These are phyloP conservation scores for Saturnispora diversa DNA, from an alignment of 805 yeast species.

Conservation along the genomic window DNA sequence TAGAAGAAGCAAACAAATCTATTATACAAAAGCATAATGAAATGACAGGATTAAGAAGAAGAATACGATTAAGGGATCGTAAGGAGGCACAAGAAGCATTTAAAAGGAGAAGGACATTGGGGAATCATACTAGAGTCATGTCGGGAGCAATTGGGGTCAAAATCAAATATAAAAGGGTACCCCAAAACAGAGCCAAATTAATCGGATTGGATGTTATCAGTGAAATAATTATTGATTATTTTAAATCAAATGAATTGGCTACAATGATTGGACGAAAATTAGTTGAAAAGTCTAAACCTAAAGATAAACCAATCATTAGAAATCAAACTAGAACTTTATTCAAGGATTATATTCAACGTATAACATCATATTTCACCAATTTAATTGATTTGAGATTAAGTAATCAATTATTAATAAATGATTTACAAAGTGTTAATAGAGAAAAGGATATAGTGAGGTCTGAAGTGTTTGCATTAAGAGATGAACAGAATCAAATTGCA, in stretches of 20 bases:
- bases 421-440: constrained; percentile 24
- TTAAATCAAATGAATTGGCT: constrained; percentile 17
- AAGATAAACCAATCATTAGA: neutral
- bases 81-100: neutral
- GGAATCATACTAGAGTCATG: constrained; percentile 3
- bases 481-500: constrained; percentile 21
- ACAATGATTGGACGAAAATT: constrained; percentile 9
- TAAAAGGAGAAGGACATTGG: constrained; percentile 11
- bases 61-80: neutral
- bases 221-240: constrained; percentile 26
- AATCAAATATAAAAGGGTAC: constrained; percentile 23
- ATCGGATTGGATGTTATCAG: constrained; percentile 29
- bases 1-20: neutral
- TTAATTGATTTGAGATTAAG: constrained; percentile 31
- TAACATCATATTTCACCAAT: constrained; percentile 25
- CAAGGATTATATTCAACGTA: constrained; percentile 19
- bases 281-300: neutral
- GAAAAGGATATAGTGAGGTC: constrained; percentile 27
- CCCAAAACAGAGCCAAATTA: constrained; percentile 24
- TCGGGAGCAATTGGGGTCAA: constrained; percentile 13
- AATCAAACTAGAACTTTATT: constrained; percentile 11
- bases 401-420: constrained; percentile 28
- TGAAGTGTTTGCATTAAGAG: constrained; percentile 25
- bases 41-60: constrained; percentile 1
- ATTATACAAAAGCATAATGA: constrained; percentile 1